Base-by-base conservation (phyloP, 805 yeast genomes). In the Kodamaea lidongshanica region DNA sequence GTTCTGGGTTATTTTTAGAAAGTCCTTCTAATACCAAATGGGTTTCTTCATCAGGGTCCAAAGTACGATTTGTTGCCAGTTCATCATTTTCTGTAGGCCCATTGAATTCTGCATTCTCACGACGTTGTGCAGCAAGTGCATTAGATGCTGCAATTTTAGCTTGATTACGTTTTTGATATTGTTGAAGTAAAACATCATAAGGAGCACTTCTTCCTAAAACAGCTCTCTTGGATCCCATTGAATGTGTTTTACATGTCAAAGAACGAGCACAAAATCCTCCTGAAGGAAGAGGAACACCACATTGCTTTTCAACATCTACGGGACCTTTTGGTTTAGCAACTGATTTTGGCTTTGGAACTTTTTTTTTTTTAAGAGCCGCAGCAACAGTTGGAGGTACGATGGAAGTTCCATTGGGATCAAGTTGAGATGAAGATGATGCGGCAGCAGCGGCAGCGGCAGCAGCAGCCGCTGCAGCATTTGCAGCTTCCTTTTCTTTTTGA, bases 201-300 rank as follows among this genome's bases (percentile, higher is more conserved):
- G 96, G 87, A 6, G 92, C 88, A 19, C 94, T 78, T 45, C 98
- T 71, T 7, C 98, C 98, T 11, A 75, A 77, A 12, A 92, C 98
- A 1, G 95, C 88, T 45, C 98, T 73, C 48, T 92, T 92, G 16
- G 96, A 95, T 19, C 96, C 96, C 96, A 92, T 88, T 1, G 97
- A 85, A 57, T 92, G 98, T 0, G 96, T 87, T 52, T 92, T 92
- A 68, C 98, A 92, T 0, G 98, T 92, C 37, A 92, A 65, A 0
- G 96, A 87, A 29, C 98, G 70, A 4, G 96, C 96, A 66, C 98
- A 92, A 44, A 77, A 80, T 0, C 94, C 95, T n/a, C 96, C 97
- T 41, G 80, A 82, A 0, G 95, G 87, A 37, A 92, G 61, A 5
- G 85, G 82, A 8, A 92, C 97, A 55, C 98, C 98, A 67, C 98